Evolutionary conservation across 1,139 yeast species (phyloP), one percentile per base, ranked within the genome.

Genomic region (Debaryomycetaceae sp.): DNA sequence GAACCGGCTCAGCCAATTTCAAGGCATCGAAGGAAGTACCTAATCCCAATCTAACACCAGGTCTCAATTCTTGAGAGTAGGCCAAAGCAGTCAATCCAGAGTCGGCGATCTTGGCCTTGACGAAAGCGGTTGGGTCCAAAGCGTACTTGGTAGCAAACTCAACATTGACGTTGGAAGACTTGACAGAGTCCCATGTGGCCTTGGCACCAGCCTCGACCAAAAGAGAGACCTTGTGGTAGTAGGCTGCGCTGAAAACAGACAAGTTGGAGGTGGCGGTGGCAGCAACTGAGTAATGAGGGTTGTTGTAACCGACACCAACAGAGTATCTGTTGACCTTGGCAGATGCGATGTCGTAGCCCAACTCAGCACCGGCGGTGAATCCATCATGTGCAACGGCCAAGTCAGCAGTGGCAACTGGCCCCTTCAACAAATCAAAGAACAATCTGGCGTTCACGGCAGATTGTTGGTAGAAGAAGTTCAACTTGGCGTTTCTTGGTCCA

Each of bases 1-100:
- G 99, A 65, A 95, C 97, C 57, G 97, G 90, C 80, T 91, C 97
- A 69, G 90, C 85, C 68, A 93, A 82, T 76, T 93, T 88, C 75
- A 90, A 83, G 60, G 97, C 95, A 72, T 93, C 97, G 72, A 95
- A 86, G 56, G 96, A 89, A 63, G 96, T 86, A 80, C 99, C 99
- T 58, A 95, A 82, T 70, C 99, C 99, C 63, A 93, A 80, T 66
- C 87, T 89, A 62, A 95, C 97, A 72, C 98, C 98, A 51, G 96
- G 96, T 79, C 95, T 88, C 72, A 93, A 83, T 62, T 81, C 83
- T 78, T 93, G 98, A 68, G 95, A 87, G 86, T 93, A 93, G 55
- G 97, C 81, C 64, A 93, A 76, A 54, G 97, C 93, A 60, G 97
- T 88, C 63, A 90, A 78, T 76, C 99, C 99, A 56, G 95, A 85